phyloP scores from a whole-genome alignment of 768 basidiomycete species.

The Termitomyces sp. region DNA sequence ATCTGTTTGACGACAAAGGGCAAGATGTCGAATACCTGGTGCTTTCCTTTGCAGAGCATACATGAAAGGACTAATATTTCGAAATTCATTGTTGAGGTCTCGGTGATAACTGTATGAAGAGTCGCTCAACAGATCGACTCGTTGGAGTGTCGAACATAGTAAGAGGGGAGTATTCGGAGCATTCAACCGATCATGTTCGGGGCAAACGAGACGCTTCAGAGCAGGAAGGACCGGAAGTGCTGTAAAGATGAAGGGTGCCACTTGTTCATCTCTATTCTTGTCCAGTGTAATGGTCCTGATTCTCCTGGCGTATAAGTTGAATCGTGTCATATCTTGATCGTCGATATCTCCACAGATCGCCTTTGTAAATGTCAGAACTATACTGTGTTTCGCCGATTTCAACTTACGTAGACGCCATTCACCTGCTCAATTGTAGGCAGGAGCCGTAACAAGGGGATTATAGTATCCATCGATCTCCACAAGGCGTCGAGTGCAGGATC shows the following conservation, averaged over 20 bases:
- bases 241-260: not conserved
- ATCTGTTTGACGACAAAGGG: not conserved
- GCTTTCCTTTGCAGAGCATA: not conserved
- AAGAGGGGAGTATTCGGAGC: not conserved
- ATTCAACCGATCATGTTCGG: not conserved
- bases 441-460: not conserved
- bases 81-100: not conserved
- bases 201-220: not conserved
- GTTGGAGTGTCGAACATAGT: not conserved
- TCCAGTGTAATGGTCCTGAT: not conserved
- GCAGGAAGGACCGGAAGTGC: not conserved
- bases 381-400: too few relatives aligned
- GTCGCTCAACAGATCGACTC: not conserved
- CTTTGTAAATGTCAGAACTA: not conserved
- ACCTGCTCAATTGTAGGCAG: not conserved
- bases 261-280: not conserved
- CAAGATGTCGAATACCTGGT: not conserved
- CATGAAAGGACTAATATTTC: not conserved
- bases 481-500: conserved; percentile 8
- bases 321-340: not conserved
- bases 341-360: not conserved
- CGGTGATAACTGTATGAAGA: not conserved
- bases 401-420: not conserved
- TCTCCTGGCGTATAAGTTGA: not conserved
- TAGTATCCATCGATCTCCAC: conserved; percentile 5